Conservation (phyloP, 2,329 filamentous ascomycete species). For the Cladosporium phlei region DNA sequence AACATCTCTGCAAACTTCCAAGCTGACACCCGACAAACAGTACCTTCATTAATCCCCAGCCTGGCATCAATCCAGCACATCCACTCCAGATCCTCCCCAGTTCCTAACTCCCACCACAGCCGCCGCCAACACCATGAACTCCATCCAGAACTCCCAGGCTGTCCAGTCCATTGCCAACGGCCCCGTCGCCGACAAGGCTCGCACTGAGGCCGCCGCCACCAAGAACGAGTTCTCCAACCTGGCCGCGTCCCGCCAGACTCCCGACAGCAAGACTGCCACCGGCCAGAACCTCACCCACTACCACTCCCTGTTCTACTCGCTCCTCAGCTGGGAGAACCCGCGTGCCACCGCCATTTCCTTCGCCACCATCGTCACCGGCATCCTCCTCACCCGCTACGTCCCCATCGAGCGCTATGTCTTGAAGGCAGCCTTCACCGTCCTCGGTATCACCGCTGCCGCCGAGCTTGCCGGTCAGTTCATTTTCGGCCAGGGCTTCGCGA, state of each 20-base stretch:
- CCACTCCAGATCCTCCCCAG: too few relatives aligned
- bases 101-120: conserved; percentile 32
- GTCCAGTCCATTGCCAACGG: conserved; percentile 48
- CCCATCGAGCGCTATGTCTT: conserved; percentile 59
- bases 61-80: not conserved
- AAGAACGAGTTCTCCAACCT: conserved; percentile 55
- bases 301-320: conserved; percentile 62
- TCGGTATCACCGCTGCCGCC: conserved; percentile 54
- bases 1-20: not conserved
- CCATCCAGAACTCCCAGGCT: conserved; percentile 46
- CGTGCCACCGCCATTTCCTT: conserved; percentile 60
- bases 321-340: conserved; percentile 64
- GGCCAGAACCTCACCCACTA: conserved; percentile 62
- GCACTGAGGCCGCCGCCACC: conserved; percentile 53
- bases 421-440: conserved; percentile 54
- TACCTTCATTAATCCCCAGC: not conserved
- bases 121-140: conserved; percentile 45
- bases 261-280: conserved; percentile 52
- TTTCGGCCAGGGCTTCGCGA: conserved; percentile 55
- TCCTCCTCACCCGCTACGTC: conserved; percentile 60
- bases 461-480: conserved; percentile 54
- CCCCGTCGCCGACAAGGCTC: conserved; percentile 54
- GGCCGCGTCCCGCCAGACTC: conserved; percentile 49
- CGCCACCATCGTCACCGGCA: conserved; percentile 51
- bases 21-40: conserved; percentile 12